Base-by-base conservation (phyloP, 495 filamentous ascomycete genomes). In the Annulohypoxylon bovei region DNA sequence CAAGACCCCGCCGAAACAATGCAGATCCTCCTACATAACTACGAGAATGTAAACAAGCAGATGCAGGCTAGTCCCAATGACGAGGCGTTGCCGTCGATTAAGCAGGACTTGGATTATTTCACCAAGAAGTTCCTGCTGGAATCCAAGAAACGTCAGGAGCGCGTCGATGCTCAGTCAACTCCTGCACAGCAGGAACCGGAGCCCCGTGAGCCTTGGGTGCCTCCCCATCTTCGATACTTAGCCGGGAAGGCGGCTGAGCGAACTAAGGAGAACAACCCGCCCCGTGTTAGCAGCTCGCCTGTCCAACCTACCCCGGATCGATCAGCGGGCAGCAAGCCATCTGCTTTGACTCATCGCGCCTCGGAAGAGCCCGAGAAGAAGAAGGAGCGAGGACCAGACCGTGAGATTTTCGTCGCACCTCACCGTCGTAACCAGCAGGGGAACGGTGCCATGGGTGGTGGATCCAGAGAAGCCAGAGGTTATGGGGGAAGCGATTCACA, bases 351-450 rank as follows among this genome's bases (percentile, higher is more conserved):
- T 25, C 42, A 5, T 18, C 58, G 3, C n/a, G 30, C n/a, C 12
- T 9, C 11, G 6, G 30, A 39, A 16, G 37, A 35, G 2, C 4
- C 12, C 9, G n/a, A 37, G 12, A 9, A 35, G 1, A 27, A 22
- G 5, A 12, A n/a, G n/a, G n/a, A n/a, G n/a, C n/a, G 14, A 5
- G 18, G 37, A 20, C 33, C 33, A 37, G 33, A 3, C 25, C 22
- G 22, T 12, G 0, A 3, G 9, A 20, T 8, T 4, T 37, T 23
- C 28, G 14, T 62, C 20, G 44, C 58, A 5, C 58, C 58, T 2
- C 58, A 62, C 20, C 20, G 60, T 32, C 75, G 73, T 22, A 44
- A 60, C 4, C 35, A n/a, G n/a, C n/a, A n/a, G n/a, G n/a, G n/a
- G n/a, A n/a, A n/a, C n/a, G n/a, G n/a, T n/a, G n/a, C n/a, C n/a